Percentiles rank a stretch among this genome's conserved stretches.
Evolutionary conservation across 2,329 filamentous ascomycete genomes (phyloP).

Genomic region (Zymoseptoria ardabiliae): DNA sequence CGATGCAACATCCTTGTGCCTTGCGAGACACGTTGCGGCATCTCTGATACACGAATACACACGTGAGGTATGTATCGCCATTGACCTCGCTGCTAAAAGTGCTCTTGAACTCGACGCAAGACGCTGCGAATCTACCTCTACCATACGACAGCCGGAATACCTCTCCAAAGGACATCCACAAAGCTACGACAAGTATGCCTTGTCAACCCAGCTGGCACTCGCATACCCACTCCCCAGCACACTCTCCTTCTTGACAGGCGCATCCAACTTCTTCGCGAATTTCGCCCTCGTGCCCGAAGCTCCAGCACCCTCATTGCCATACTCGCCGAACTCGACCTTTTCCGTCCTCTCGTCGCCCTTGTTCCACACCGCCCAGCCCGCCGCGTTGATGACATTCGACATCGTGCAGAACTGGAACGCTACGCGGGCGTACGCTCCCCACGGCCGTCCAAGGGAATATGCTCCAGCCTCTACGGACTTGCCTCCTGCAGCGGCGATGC

Average conservation of each 20-base stretch:
- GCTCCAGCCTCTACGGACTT: slow-evolving; percentile 34
- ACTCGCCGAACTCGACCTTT: slow-evolving; percentile 53
- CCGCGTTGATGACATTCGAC: slow-evolving; percentile 49
- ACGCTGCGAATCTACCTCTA: too few relatives aligned
- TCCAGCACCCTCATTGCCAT: slow-evolving; percentile 51
- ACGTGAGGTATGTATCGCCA: too few relatives aligned
- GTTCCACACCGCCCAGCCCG: slow-evolving; percentile 54
- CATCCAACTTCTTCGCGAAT: slow-evolving; percentile 38
- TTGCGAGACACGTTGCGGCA: not conserved
- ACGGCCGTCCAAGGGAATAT: slow-evolving; percentile 48
- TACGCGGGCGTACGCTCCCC: slow-evolving; percentile 46
- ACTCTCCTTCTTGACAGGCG: slow-evolving; percentile 37
- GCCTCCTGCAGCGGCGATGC: slow-evolving; percentile 36
- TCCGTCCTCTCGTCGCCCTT: slow-evolving; percentile 42
- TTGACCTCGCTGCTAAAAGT: too few relatives aligned
- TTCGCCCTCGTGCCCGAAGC: slow-evolving; percentile 47
- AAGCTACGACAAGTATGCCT: slow-evolving; percentile 27
- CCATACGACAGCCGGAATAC: too few relatives aligned
- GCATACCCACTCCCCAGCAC: slow-evolving; percentile 41
- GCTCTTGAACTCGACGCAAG: too few relatives aligned
- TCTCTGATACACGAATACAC: too few relatives aligned
- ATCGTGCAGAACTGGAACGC: slow-evolving; percentile 47
- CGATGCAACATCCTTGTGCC: not conserved
- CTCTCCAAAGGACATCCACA: too few relatives aligned
- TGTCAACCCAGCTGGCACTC: slow-evolving; percentile 36